Evolutionary conservation across 345 rosid species (phyloP), one percentile per base, ranked within the genome.

Genomic region (Salix viminalis): DNA sequence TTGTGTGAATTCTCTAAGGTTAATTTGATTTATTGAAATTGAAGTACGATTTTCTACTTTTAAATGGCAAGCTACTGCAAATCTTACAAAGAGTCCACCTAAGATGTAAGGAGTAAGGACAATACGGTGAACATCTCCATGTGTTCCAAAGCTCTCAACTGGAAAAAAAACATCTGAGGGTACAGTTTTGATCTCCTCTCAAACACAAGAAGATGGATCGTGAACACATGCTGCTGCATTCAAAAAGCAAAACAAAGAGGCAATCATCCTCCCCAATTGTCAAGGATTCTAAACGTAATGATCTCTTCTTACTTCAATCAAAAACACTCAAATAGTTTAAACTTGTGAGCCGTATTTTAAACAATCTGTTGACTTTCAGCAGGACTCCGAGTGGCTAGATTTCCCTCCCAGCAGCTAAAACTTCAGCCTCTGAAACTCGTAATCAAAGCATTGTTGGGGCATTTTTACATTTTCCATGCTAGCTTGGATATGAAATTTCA

Each of bases 221-320:
- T 72, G 75, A 46, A 71, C 87, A 79, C 89, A 83, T 87, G 87
- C 83, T 58, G 37, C 37, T 34, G 37, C 37, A 70, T 79, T 77
- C 16, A 60, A 39, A 48, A 82, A 81, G 56, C 70, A 39, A 41
- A 41, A 77, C 39, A 18, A 69, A 74, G 70, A 24, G 50, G 74
- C 76, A 78, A 84, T 87, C 85, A 83, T 87, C 76, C 67, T 71
- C 72, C 85, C 84, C 81, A 81, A 75, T 71, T 77, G 85, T 65
- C 71, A 19, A 65, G 77, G 83, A 84, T 76, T 82, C 82, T 77
- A 79, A 81, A 82, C 77, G 80, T 75, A 81, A 39, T 30, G 69
- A 28, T 58, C 16, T 78, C 72, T 68, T 50, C 37, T 60, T 65
- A 54, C 42, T 58, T 52, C 48, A 61, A 42, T 60, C 34, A n/a